A percentile compares a stretch with the other conserved stretches of the same genome.
phyloP scores from a whole-genome alignment of 305 asterid species.

The Rubia tinctorum region DNA sequence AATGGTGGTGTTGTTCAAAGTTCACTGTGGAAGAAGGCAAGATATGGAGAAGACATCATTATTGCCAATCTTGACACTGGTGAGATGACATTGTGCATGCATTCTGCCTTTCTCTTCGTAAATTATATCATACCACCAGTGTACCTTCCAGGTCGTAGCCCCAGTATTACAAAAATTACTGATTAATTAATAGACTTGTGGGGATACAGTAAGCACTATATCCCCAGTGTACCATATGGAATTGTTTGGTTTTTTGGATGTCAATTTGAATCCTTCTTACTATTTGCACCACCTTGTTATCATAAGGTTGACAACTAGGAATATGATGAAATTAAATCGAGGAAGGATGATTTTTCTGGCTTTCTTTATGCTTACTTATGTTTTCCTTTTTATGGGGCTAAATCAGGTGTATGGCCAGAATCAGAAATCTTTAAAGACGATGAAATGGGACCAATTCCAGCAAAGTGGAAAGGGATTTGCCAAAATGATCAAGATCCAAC shows the following conservation, averaged over 20 bases:
- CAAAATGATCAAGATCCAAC: conserved; percentile 55
- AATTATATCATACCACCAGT: too few relatives aligned
- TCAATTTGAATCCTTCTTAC: too few relatives aligned
- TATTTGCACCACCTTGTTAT: too few relatives aligned
- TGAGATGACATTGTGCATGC: conserved; percentile 17
- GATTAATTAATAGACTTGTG: too few relatives aligned
- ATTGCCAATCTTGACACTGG: conserved; percentile 91
- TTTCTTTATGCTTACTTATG: not conserved
- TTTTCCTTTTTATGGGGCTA: not conserved
- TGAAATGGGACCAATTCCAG: conserved; percentile 60
- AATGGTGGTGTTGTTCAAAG: conserved; percentile 38
- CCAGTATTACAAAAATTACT: too few relatives aligned
- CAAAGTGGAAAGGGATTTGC: conserved; percentile 84
- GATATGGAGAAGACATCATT: conserved; percentile 70
- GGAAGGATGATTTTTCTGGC: not conserved
- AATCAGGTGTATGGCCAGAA: conserved; percentile 84
- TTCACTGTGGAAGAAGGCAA: conserved; percentile 79
- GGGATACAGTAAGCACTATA: too few relatives aligned
- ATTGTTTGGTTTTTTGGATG: too few relatives aligned
- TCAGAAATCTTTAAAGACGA: conserved; percentile 74
- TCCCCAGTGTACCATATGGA: not conserved
- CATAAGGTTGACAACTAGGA: too few relatives aligned
- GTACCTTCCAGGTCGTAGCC: too few relatives aligned
- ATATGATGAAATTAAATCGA: too few relatives aligned
- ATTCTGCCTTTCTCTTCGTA: not conserved